Evolutionary conservation across 768 basidiomycete species (phyloP), one percentile per base, ranked within the genome.

Genomic region (Gloeophyllum trabeum): DNA sequence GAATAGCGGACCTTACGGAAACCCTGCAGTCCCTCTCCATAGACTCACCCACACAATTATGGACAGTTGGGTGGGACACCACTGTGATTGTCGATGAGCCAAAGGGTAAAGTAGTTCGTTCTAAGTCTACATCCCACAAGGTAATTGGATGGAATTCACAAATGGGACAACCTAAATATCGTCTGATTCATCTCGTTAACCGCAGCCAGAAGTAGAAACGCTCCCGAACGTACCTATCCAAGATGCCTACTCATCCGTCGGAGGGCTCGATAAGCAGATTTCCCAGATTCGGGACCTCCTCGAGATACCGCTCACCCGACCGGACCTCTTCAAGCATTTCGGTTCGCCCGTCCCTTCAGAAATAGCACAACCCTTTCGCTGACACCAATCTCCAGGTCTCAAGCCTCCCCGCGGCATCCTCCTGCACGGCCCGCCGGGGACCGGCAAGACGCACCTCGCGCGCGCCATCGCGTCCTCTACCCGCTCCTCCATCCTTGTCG

Each of bases 381-480:
- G n/a, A 43, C 40, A n/a, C n/a, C n/a, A n/a, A n/a, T n/a, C n/a
- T n/a, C 19, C 42, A 76, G 90, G 87, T 25, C 69, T 99, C n/a
- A 92, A 87, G 52, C 93, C 94, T 13, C 93, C 94, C n/a, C 79
- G 88, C 36, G 96, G 96, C 3, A 84, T 98, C 35, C 73, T 98
- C 16, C 74, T 99, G 1, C 83, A 97, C 58, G 96, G 96, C 7
- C 93, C 92, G 7, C 91, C 96, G 2, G 96, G 96, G 26, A 98
- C 96, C 6, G 96, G 96, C 13, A 99, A 99, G 64, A 99, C 96
- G 0, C 91, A 96, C 54, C 69, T 99, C 2, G 94, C 96, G 7
- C 81, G 91, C 47, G 88, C 92, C 12, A 92, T 99, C 45, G 92
- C 94, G 3, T 73, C 80, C 0, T 89, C 92, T 4, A 87, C 86